A percentile compares a stretch with the other conserved stretches of the same genome.
Conservation (phyloP, 345 rosid genomes). For the Carallia brachiata region DNA sequence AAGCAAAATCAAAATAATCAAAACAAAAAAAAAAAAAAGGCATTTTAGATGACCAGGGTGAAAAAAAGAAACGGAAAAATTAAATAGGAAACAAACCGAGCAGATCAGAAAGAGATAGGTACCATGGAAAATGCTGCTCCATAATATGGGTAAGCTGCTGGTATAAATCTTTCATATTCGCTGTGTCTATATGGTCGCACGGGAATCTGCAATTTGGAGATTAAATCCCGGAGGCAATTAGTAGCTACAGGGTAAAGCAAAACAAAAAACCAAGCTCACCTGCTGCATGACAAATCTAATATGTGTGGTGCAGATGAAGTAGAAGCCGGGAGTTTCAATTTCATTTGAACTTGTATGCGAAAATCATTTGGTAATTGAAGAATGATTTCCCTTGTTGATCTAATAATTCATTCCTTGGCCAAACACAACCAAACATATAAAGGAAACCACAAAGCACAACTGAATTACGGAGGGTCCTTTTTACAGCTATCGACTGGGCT, state of each 20-base stretch:
- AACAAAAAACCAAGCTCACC: not conserved
- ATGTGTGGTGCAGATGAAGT: not conserved
- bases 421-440: too few species aligned
- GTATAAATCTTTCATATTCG: constrained; percentile 59
- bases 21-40: not conserved
- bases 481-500: too few species aligned
- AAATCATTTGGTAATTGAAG: too few species aligned
- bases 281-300: not conserved
- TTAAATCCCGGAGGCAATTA: not conserved
- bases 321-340: not conserved
- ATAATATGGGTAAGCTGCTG: constrained; percentile 59
- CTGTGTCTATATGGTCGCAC: constrained; percentile 62
- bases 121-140: constrained; percentile 63
- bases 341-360: too few species aligned
- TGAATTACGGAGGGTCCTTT: too few species aligned
- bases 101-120: constrained; percentile 9
- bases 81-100: not conserved
- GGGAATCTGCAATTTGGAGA: constrained; percentile 43
- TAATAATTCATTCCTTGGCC: too few species aligned
- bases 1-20: not conserved
- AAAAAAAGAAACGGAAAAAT: not conserved
- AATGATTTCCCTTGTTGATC: too few species aligned
- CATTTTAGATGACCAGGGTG: too few species aligned
- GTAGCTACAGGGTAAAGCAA: not conserved
- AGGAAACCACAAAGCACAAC: too few species aligned